phyloP scores from a whole-genome alignment of 768 basidiomycete species.

The Psilocybe cubensis region DNA sequence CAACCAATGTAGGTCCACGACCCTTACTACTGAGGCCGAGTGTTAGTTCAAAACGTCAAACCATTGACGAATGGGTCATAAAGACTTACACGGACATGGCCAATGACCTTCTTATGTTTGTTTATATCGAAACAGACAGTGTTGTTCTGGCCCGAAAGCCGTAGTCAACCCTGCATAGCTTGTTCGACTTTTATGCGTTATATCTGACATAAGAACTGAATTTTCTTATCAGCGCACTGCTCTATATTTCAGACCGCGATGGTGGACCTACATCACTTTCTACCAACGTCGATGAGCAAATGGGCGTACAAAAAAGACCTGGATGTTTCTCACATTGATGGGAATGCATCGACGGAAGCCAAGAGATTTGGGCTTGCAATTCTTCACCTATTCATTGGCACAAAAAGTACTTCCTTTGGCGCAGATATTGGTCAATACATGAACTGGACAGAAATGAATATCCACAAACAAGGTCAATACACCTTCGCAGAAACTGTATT shows the following conservation, averaged over 20 bases:
- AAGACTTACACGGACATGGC: no score
- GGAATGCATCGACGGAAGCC: slow-evolving; percentile 42
- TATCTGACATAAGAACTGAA: background rate
- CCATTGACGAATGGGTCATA: no score
- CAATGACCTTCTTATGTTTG: no score
- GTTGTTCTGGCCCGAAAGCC: no score
- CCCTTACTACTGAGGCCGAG: background rate
- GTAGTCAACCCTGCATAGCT: no score
- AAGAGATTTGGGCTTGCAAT: slow-evolving; percentile 37
- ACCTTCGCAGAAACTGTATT: slow-evolving; percentile 37
- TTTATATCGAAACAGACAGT: no score
- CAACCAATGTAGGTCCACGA: slow-evolving; percentile 12
- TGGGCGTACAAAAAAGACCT: slow-evolving; percentile 5
- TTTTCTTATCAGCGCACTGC: background rate
- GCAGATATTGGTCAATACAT: slow-evolving; percentile 41
- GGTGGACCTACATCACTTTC: background rate
- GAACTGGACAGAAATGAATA: slow-evolving; percentile 38
- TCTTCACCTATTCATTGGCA: slow-evolving; percentile 41
- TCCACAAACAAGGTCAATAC: slow-evolving; percentile 23
- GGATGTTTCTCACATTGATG: slow-evolving; percentile 37
- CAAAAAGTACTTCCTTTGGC: slow-evolving; percentile 36
- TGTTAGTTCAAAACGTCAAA: no score
- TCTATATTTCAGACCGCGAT: background rate
- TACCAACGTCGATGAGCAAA: background rate
- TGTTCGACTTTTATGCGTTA: no score